Evolutionary conservation across 805 yeast genomes (phyloP).

Genomic region (Danielia reshetovae): DNA sequence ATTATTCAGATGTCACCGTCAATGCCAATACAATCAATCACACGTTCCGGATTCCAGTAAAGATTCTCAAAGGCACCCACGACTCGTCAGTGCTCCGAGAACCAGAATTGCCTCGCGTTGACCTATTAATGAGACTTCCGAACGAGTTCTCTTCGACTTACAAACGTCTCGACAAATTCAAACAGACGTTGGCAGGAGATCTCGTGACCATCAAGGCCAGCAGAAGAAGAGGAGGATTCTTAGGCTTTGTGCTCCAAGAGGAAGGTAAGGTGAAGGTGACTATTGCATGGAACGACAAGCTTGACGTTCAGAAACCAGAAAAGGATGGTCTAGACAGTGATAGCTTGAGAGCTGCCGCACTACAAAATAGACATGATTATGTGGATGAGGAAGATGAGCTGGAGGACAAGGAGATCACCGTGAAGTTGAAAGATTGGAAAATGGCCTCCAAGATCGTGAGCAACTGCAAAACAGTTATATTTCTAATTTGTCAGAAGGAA

Average conservation of each 20-base stretch:
- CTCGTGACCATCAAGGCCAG: conserved; percentile 48
- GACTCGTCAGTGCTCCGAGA: conserved; percentile 50
- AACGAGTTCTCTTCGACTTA: conserved; percentile 49
- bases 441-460: conserved; percentile 59
- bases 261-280: conserved; percentile 51
- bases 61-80: conserved; percentile 52
- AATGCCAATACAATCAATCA: conserved; percentile 50
- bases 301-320: conserved; percentile 41
- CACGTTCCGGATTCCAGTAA: conserved; percentile 68
- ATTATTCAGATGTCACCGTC: conserved; percentile 46
- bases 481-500: conserved; percentile 54
- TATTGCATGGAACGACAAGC: conserved; percentile 54
- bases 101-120: conserved; percentile 56
- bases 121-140: conserved; percentile 52
- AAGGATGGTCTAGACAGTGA: conserved; percentile 20
- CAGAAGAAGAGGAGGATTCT: conserved; percentile 40
- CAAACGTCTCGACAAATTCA: conserved; percentile 64
- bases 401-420: conserved; percentile 43
- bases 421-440: conserved; percentile 65
- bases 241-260: conserved; percentile 51
- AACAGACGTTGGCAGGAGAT: conserved; percentile 38
- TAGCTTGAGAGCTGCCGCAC: conserved; percentile 17
- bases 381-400: conserved; percentile 13
- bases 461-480: conserved; percentile 55
- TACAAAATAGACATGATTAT: conserved; percentile 6